A percentile compares a stretch with the other conserved stretches of the same genome.
These are phyloP conservation scores for Eucalyptus regnans DNA, from an alignment of 345 rosid genomes.

Conservation along the genomic window DNA sequence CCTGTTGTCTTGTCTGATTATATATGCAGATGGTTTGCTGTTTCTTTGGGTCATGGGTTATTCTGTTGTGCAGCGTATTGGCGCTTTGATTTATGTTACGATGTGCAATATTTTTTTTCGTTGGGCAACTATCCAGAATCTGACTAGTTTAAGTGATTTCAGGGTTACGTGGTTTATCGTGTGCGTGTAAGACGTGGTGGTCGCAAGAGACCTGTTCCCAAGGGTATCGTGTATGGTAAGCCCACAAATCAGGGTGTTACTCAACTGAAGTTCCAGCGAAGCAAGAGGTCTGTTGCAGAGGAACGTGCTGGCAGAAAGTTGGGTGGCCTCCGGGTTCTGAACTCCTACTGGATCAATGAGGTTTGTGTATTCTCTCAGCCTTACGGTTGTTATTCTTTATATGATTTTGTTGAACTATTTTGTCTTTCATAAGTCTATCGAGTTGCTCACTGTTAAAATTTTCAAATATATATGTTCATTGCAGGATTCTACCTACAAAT, in stretches of 20 bases:
- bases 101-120: not conserved
- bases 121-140: not conserved
- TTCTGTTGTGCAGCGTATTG: not conserved
- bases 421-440: not conserved
- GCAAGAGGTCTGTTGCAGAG: conserved; percentile 98
- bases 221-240: conserved; percentile 38
- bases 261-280: conserved; percentile 91
- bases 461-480: not conserved
- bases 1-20: not conserved
- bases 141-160: not conserved
- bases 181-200: conserved; percentile 61
- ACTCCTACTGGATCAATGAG: conserved; percentile 98
- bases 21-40: not conserved
- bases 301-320: conserved; percentile 92
- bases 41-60: not conserved
- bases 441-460: not conserved
- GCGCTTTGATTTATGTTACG: not conserved
- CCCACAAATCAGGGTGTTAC: conserved; percentile 38
- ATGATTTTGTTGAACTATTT: not conserved
- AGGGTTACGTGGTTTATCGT: conserved; percentile 80
- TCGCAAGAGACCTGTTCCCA: conserved; percentile 96
- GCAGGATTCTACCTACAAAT: conserved; percentile 95
- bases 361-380: conserved; percentile 7
- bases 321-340: conserved; percentile 87
- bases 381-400: not conserved